These are phyloP conservation scores for Apiospora hydei DNA, from an alignment of 2,329 filamentous ascomycete species.

Conservation along the genomic window DNA sequence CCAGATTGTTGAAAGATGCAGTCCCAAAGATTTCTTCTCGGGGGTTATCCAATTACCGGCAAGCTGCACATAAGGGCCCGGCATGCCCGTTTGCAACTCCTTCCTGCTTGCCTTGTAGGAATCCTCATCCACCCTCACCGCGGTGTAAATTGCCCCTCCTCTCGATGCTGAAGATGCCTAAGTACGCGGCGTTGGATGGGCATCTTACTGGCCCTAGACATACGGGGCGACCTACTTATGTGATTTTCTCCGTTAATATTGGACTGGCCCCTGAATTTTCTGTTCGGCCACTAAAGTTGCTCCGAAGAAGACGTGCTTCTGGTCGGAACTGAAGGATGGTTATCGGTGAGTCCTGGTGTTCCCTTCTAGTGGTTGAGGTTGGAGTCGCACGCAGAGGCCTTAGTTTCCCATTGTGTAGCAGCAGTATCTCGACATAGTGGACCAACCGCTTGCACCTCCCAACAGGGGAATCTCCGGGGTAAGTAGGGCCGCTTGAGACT, in stretches of 20 bases:
- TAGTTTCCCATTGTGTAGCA: neutral
- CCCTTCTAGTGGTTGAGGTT: neutral
- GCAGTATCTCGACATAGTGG: neutral
- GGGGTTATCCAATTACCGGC: too few species aligned
- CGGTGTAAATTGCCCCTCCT: too few species aligned
- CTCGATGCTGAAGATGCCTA: too few species aligned
- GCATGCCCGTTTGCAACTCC: too few species aligned
- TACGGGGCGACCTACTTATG: neutral
- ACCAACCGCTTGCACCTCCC: neutral
- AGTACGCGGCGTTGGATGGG: too few species aligned
- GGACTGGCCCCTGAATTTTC: too few species aligned
- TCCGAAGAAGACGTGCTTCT: neutral
- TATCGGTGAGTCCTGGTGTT: neutral
- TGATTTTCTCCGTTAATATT: neutral
- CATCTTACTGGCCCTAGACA: too few species aligned
- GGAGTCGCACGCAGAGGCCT: neutral
- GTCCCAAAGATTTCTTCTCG: too few species aligned
- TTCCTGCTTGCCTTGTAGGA: too few species aligned
- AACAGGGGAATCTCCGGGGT: neutral
- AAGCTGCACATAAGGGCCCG: too few species aligned
- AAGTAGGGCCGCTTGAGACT: neutral
- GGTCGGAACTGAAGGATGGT: neutral
- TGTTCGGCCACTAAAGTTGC: neutral
- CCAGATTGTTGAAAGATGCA: too few species aligned
- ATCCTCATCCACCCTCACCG: too few species aligned